Evolutionary conservation across 23 red algal genomes (phyloP).

Genomic region (Gracilariopsis chorda): DNA sequence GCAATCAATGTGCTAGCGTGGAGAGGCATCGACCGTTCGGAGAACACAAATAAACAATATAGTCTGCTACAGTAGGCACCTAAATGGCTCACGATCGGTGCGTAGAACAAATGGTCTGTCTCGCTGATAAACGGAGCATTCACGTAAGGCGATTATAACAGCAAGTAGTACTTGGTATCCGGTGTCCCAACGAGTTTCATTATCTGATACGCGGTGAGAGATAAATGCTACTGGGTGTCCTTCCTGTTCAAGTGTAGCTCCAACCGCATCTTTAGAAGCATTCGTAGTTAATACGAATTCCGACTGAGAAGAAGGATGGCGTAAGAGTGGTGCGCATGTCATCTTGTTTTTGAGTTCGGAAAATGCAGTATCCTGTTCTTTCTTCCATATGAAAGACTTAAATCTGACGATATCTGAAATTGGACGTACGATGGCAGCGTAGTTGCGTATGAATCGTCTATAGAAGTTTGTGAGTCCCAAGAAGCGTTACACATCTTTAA

Average conservation of each 20-base stretch:
- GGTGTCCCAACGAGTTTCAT: too few species aligned
- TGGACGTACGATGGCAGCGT: background rate
- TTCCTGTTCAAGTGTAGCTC: background rate
- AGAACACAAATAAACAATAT: too few species aligned
- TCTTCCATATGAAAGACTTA: background rate
- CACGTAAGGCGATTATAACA: too few species aligned
- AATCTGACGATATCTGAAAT: background rate
- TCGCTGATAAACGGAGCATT: too few species aligned
- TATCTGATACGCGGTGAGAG: too few species aligned
- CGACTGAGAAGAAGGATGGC: background rate
- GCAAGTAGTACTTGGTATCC: too few species aligned
- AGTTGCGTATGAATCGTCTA: background rate
- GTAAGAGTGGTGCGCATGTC: background rate
- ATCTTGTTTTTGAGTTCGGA: background rate
- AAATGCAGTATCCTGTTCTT: background rate
- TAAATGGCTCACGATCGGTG: too few species aligned
- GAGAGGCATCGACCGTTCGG: too few species aligned
- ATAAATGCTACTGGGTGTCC: too few species aligned
- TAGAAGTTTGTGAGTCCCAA: background rate
- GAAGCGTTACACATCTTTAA: background rate
- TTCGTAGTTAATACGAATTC: background rate
- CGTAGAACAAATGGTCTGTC: too few species aligned
- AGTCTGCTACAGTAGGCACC: too few species aligned
- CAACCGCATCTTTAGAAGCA: slow-evolving; percentile 12
- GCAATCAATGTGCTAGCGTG: too few species aligned